Base-by-base conservation (phyloP, 345 rosid species). In the Aquilaria malaccensis region DNA sequence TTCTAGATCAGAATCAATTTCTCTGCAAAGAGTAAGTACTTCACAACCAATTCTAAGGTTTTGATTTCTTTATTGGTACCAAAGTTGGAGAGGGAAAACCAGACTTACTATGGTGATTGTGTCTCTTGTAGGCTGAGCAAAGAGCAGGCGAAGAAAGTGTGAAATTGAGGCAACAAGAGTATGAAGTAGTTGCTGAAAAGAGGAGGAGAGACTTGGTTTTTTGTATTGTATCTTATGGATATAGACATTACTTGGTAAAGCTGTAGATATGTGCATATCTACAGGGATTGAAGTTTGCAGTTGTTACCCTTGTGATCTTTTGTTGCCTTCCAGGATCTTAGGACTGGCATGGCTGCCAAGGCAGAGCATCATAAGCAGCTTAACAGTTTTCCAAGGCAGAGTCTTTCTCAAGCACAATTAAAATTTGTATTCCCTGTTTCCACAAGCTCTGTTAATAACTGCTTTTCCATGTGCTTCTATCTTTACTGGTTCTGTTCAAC, bases 311-410 rank as follows among this genome's bases (percentile, higher is more conserved):
- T 64, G 11, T 50, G 56, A 43, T 53, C 67, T 67, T 55, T 33
- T 52, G 47, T 57, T 50, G 66, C 32, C 7, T 15, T 33, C 63
- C 77, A 94, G 97, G 83, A 76, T 70, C 99, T 94, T 13, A 82
- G 89, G 67, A 95, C 99, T 32, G 90, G 99, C 63, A 78, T 94
- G 72, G 85, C 93, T 76, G 95, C 91, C 57, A 94, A 94, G 76
- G 94, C 96, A 12, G 99, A 94, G 83, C 99, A 94, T 67, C 90
- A 86, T 52, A 83, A 76, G 61, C 87, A 83, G 77, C 97, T 94
- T 72, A 59, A 74, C 92, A 86, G 83, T 79, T 94, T 84, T 77
- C 86, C 84, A 94, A 90, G 97, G 99, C 86, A 75, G 47, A 4
- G 51, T n/a, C 6, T 41, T 33, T 32, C 15, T 62, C 59, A 45